Evolutionary conservation across 2,329 filamentous ascomycete genomes (phyloP).

Genomic region (Aspergillus felis): DNA sequence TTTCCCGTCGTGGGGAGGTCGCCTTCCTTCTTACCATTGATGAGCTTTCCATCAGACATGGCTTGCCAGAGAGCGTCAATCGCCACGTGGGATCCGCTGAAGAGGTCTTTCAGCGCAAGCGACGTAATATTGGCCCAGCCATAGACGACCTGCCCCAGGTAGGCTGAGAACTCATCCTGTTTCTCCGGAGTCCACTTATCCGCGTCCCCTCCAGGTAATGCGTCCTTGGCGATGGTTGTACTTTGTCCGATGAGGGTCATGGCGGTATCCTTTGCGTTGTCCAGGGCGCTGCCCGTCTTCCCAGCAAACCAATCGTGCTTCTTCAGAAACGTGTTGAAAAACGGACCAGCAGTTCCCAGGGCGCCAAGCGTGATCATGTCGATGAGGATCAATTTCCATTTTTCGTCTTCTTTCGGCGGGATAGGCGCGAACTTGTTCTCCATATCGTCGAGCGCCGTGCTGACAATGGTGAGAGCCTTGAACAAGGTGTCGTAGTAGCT

Average conservation of each 20-base stretch:
- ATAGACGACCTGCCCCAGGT: constrained; percentile 5
- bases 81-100: not conserved
- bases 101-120: not conserved
- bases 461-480: not conserved
- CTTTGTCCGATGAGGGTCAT: constrained; percentile 4
- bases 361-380: constrained; percentile 9
- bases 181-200: constrained; percentile 1
- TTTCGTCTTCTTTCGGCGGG: constrained; percentile 6
- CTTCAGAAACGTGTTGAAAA: constrained; percentile 6
- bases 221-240: constrained; percentile 7
- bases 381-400: constrained; percentile 8
- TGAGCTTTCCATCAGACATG: constrained; percentile 10
- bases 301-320: not conserved
- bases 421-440: constrained; percentile 15
- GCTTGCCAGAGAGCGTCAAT: not conserved
- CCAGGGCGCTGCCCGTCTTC: not conserved
- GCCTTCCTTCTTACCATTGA: not conserved
- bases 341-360: constrained; percentile 3
- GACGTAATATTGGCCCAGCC: constrained; percentile 7
- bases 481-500: not conserved
- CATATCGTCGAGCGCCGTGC: constrained; percentile 4
- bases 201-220: not conserved
- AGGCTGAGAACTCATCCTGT: constrained; percentile 8
- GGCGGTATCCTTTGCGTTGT: constrained; percentile 4
- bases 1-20: not conserved